These are phyloP conservation scores for Scenedesmus sp. DNA, from an alignment of 163 green algal species.

Conservation along the genomic window DNA sequence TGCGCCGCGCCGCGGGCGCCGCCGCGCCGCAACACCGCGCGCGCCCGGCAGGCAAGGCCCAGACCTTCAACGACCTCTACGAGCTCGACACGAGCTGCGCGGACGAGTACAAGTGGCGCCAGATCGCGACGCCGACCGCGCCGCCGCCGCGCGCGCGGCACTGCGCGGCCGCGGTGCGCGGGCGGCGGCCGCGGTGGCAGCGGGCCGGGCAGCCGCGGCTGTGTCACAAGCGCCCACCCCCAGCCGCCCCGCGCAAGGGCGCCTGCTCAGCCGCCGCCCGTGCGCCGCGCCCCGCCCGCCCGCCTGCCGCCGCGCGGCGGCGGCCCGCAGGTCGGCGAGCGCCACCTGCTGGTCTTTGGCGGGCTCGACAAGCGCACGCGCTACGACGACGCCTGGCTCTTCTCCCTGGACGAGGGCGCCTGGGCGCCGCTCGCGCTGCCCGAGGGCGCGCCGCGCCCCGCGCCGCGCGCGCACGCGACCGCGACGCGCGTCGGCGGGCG, in stretches of 20 bases:
- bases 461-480: conserved; percentile 79
- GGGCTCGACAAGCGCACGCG: conserved; percentile 79
- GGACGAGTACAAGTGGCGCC: conserved; percentile 64
- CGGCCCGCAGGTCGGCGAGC: conserved; percentile 71
- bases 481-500: conserved; percentile 70
- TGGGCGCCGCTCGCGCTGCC: conserved; percentile 62
- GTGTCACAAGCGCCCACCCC: background rate
- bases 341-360: conserved; percentile 79
- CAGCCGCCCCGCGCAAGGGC: background rate
- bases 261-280: background rate
- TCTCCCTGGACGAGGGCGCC: conserved; percentile 59
- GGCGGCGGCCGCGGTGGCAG: no score
- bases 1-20: background rate
- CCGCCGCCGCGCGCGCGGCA: conserved; percentile 72
- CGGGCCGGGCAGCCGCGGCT: background rate
- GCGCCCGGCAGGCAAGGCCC: conserved; percentile 65
- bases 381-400: conserved; percentile 85
- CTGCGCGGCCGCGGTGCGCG: conserved; percentile 68
- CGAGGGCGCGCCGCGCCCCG: conserved; percentile 58
- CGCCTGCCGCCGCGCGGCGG: background rate
- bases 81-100: conserved; percentile 70
- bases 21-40: background rate
- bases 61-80: conserved; percentile 78
- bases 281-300: no score
- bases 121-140: conserved; percentile 48